phyloP scores from a whole-genome alignment of 768 basidiomycete species.

The Russula ochroleuca region DNA sequence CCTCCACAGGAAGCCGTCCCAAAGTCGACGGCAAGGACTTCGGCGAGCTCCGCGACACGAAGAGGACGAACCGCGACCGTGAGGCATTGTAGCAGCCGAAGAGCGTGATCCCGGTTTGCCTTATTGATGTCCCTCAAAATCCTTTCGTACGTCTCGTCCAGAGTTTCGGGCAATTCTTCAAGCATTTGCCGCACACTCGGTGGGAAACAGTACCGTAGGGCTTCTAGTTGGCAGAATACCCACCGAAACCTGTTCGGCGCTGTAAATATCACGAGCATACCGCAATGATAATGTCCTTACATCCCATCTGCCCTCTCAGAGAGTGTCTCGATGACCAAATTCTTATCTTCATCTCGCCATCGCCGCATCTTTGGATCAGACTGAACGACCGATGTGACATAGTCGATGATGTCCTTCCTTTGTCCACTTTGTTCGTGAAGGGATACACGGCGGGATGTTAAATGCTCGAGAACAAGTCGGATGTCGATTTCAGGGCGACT shows the following conservation, averaged over 20 bases:
- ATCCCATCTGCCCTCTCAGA: slow-evolving; percentile 6
- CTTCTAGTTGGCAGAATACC: not conserved
- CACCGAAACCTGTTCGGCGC: slow-evolving; percentile 1
- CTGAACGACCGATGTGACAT: not conserved
- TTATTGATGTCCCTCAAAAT: slow-evolving; percentile 4
- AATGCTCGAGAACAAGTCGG: not conserved
- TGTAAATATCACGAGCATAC: not conserved
- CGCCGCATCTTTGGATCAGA: not conserved
- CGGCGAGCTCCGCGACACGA: not conserved
- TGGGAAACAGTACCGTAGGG: not conserved
- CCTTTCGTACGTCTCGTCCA: slow-evolving; percentile 9
- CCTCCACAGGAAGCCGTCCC: not conserved
- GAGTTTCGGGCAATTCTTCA: not conserved
- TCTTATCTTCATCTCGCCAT: not conserved
- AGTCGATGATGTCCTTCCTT: not conserved
- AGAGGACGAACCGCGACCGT: not conserved
- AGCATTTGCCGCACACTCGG: not conserved
- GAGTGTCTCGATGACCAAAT: not conserved
- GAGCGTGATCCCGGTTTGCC: not conserved
- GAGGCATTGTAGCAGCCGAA: slow-evolving; percentile 8
- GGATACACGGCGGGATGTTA: not conserved
- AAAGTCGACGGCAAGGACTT: slow-evolving; percentile 7
- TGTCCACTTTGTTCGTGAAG: slow-evolving; percentile 8
- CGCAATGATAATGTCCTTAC: not conserved
- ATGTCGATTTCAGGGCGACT: slow-evolving; percentile 8